Percentiles rank a stretch among this genome's conserved stretches.
Evolutionary conservation across 2,329 filamentous ascomycete genomes (phyloP).

Genomic region (Escovopsis sp.): DNA sequence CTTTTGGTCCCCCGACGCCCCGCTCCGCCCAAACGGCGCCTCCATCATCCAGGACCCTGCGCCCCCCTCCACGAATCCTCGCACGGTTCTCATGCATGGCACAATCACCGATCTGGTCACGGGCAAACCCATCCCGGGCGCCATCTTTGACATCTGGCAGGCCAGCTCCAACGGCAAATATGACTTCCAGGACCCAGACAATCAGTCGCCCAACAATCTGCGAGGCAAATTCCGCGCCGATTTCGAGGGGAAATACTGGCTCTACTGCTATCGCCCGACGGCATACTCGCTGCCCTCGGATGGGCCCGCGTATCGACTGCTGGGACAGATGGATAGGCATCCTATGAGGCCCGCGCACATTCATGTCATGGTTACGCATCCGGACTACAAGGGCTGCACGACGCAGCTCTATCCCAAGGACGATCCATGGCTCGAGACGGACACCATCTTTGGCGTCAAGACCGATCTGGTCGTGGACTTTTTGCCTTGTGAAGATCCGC

Average conservation of each 20-base stretch:
- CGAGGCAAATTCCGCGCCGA: conserved; percentile 62
- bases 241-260: conserved; percentile 53
- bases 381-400: conserved; percentile 55
- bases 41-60: conserved; percentile 49
- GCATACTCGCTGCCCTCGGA: conserved; percentile 57
- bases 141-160: conserved; percentile 68
- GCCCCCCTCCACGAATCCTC: conserved; percentile 30
- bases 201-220: conserved; percentile 59
- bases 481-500: conserved; percentile 26
- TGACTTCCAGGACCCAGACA: conserved; percentile 60
- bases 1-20: conserved; percentile 64
- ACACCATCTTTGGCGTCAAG: conserved; percentile 38
- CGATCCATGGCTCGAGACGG: conserved; percentile 44
- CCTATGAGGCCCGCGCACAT: conserved; percentile 36
- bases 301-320: conserved; percentile 29
- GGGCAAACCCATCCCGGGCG: conserved; percentile 48
- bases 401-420: conserved; percentile 64
- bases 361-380: conserved; percentile 40
- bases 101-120: conserved; percentile 49
- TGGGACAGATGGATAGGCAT: conserved; percentile 32
- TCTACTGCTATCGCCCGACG: conserved; percentile 63
- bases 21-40: conserved; percentile 53
- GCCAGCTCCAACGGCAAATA: conserved; percentile 63
- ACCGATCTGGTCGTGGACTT: conserved; percentile 36
- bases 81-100: conserved; percentile 54